Evolutionary conservation across 2,329 filamentous ascomycete species (phyloP), one percentile per base, ranked within the genome.

Genomic region (Calonectria pteridis): DNA sequence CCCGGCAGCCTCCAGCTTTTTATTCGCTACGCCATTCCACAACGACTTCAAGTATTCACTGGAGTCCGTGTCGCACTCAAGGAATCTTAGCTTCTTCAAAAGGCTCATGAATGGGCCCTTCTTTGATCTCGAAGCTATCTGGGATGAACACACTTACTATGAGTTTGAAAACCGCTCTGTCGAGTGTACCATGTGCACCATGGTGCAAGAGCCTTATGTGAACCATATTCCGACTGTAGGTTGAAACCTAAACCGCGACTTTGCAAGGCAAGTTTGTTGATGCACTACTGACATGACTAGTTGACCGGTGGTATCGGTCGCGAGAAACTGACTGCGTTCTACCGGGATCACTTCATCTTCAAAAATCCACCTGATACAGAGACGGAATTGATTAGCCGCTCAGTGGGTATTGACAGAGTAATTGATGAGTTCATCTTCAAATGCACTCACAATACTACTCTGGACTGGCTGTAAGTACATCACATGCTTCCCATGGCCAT

Each of bases 161-260:
- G 93, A 95, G 81, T 96, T 96, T 81, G 91, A 84, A 1, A 90
- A 92, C 69, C 88, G 93, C 10, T 91, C 90, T 3, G 93, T 94
- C 0, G 91, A 91, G 74, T 89, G 91, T 74, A 95, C 94, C 0
- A 95, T 96, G 94, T 88, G 87, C 16, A 95, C 94, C 0, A 95
- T 96, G 94, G 93, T 95, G 1, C 88, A 92, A 55, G 91, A 95
- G 81, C 94, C 94, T 2, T 95, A 95, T 79, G 94, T 95, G 1
- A 95, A 95, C 80, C 93, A 95, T 80, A 87, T 95, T 3, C 92
- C 93, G 0, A 95, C 93, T 0, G 87, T 92, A 78, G 86, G 88
- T 79, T 16, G 10, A 18, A 1, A 6, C 14, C 7, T 7, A 0
- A 0, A 2, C 4, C n/a, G 62, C 40, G 6, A 43, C 6, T n/a